Evolutionary conservation across 129 eudicot species (phyloP).

Genomic region (Lonicera japonica): DNA sequence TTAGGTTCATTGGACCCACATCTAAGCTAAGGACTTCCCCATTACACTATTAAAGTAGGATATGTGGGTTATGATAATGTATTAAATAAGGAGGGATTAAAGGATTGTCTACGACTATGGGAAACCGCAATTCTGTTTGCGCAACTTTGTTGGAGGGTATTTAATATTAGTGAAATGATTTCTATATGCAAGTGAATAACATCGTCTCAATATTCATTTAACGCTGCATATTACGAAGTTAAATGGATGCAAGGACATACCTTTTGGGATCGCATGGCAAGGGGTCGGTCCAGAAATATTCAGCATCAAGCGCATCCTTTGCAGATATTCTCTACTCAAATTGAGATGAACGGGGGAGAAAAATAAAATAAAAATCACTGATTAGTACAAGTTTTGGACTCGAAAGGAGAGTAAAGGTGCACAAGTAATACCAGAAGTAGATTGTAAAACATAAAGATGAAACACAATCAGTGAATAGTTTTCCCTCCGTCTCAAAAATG

Average conservation of each 20-base stretch:
- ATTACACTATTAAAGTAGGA: too few relatives aligned
- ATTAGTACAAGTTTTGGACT: neutral
- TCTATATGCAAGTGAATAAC: neutral
- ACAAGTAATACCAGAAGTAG: too few relatives aligned
- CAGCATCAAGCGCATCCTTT: constrained; percentile 95
- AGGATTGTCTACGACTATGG: too few relatives aligned
- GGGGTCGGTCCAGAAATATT: constrained; percentile 95
- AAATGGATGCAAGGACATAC: constrained; percentile 26
- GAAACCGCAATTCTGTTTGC: neutral
- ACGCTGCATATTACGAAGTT: neutral
- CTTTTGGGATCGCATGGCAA: constrained; percentile 93
- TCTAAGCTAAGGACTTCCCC: too few relatives aligned
- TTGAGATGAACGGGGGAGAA: neutral
- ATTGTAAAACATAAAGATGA: too few relatives aligned
- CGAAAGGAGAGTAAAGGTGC: neutral
- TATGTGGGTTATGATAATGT: too few relatives aligned
- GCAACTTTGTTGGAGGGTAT: neutral
- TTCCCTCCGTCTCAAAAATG: too few relatives aligned
- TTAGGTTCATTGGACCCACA: too few relatives aligned
- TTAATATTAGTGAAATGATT: too few relatives aligned
- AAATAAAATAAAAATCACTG: neutral
- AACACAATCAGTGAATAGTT: too few relatives aligned
- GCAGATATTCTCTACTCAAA: constrained; percentile 81
- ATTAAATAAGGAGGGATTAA: too few relatives aligned
- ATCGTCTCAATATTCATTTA: neutral